Evolutionary conservation across 169 alveolate species (phyloP).

Genomic region (Plasmodium malariae): DNA sequence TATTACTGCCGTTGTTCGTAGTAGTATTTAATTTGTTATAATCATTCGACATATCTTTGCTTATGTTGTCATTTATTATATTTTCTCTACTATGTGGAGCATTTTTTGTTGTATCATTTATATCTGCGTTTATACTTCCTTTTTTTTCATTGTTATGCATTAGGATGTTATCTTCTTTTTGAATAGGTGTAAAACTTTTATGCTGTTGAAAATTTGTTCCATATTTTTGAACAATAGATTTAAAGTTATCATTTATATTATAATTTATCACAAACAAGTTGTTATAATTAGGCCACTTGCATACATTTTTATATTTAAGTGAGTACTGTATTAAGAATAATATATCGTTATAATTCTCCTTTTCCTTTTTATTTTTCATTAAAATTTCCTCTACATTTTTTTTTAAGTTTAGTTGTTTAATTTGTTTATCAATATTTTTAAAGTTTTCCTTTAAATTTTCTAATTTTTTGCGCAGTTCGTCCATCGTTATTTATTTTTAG

Average conservation of each 20-base stretch:
- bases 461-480: slow-evolving; percentile 45
- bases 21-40: not conserved
- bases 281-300: slow-evolving; percentile 73
- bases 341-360: slow-evolving; percentile 48
- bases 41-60: not conserved
- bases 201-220: slow-evolving; percentile 27
- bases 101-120: not conserved
- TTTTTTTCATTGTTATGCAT: not conserved
- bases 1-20: not conserved
- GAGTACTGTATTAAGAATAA: slow-evolving; percentile 71
- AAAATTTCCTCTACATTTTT: slow-evolving; percentile 23
- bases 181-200: slow-evolving; percentile 13
- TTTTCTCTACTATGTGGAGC: not conserved
- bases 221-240: slow-evolving; percentile 35
- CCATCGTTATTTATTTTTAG: slow-evolving; percentile 28
- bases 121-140: not conserved
- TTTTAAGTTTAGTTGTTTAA: slow-evolving; percentile 17
- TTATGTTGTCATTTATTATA: not conserved
- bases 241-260: slow-evolving; percentile 67
- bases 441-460: slow-evolving; percentile 37
- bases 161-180: not conserved
- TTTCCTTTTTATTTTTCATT: slow-evolving; percentile 25
- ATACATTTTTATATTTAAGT: slow-evolving; percentile 49
- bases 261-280: slow-evolving; percentile 61
- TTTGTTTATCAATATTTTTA: slow-evolving; percentile 14